A percentile compares a stretch with the other conserved stretches of the same genome.
Conservation (phyloP, 2,329 filamentous ascomycete species). For the Rutstroemia sp. region DNA sequence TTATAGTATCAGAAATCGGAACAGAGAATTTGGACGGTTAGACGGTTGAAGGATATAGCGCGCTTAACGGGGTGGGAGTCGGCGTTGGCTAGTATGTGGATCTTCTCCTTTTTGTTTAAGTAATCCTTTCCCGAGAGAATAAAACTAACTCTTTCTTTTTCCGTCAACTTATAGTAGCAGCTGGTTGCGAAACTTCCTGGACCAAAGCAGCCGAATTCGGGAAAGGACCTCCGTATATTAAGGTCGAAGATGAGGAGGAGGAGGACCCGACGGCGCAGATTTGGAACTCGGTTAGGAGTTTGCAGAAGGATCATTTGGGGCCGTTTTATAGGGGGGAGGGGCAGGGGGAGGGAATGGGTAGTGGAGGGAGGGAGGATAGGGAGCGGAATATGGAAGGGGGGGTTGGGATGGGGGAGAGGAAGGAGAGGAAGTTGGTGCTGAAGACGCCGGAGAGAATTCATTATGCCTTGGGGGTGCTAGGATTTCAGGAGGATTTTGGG, state of each 20-base stretch:
- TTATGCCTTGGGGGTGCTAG: constrained; percentile 72
- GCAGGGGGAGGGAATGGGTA: too few species aligned
- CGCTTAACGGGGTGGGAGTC: constrained; percentile 83
- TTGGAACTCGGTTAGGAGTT: constrained; percentile 34
- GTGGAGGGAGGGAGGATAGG: too few species aligned
- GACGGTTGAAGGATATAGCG: constrained; percentile 66
- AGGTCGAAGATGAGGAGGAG: constrained; percentile 29
- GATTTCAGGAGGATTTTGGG: constrained; percentile 69
- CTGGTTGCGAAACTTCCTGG: constrained; percentile 82
- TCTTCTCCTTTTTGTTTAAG: neutral
- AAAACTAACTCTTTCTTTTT: neutral
- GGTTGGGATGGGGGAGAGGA: constrained; percentile 20
- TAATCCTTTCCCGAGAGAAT: neutral
- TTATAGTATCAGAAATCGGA: constrained; percentile 58
- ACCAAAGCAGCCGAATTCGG: constrained; percentile 64
- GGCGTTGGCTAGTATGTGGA: constrained; percentile 50
- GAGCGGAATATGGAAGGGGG: too few species aligned
- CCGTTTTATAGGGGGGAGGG: constrained; percentile 41
- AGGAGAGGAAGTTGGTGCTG: constrained; percentile 52
- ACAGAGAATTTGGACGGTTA: constrained; percentile 73
- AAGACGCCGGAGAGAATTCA: constrained; percentile 56
- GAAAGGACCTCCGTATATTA: constrained; percentile 66
- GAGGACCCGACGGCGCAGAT: constrained; percentile 31
- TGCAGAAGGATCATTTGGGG: constrained; percentile 29
- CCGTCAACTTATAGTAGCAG: constrained; percentile 42